A percentile compares a stretch with the other conserved stretches of the same genome.
phyloP scores from a whole-genome alignment of 2,329 filamentous ascomycete species.

The Pseudonectria foliicola region DNA sequence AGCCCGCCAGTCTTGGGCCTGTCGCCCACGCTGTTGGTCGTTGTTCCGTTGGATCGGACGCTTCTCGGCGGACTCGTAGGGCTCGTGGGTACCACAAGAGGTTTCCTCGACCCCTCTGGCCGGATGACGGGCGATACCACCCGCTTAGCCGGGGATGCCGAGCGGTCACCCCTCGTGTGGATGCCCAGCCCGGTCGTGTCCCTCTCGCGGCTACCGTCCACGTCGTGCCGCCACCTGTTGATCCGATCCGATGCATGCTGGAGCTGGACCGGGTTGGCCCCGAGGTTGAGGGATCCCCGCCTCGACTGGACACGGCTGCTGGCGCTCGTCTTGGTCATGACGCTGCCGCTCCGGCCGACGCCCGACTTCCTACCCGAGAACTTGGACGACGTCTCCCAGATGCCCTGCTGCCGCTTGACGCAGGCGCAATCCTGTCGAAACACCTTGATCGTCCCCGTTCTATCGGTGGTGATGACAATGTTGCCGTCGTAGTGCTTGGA shows the following conservation, averaged over 20 bases:
- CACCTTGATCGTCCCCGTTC: conserved; percentile 82
- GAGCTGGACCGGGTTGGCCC: conserved; percentile 18
- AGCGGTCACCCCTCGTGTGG: conserved; percentile 40
- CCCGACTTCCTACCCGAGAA: conserved; percentile 64
- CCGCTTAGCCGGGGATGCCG: conserved; percentile 46
- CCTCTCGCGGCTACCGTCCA: conserved; percentile 37
- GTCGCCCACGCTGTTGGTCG: conserved; percentile 19
- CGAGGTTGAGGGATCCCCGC: conserved; percentile 45
- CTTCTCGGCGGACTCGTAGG: conserved; percentile 35
- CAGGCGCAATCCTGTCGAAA: conserved; percentile 93
- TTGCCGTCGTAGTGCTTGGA: conserved; percentile 73
- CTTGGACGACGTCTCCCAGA: conserved; percentile 69
- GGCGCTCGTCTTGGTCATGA: conserved; percentile 46
- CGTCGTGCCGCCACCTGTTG: conserved; percentile 74
- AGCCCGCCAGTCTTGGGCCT: conserved; percentile 19
- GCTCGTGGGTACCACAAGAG: conserved; percentile 4
- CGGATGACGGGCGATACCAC: conserved; percentile 27
- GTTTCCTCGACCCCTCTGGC: too few species aligned
- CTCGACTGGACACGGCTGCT: conserved; percentile 43
- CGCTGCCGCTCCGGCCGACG: conserved; percentile 51
- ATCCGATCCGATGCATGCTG: conserved; percentile 62
- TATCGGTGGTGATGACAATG: conserved; percentile 88
- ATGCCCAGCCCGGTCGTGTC: too few species aligned
- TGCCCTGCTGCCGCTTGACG: conserved; percentile 66
- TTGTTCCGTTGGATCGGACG: conserved; percentile 19